Evolutionary conservation across 2,329 filamentous ascomycete genomes (phyloP).

Genomic region (Aspergillus alliaceus): DNA sequence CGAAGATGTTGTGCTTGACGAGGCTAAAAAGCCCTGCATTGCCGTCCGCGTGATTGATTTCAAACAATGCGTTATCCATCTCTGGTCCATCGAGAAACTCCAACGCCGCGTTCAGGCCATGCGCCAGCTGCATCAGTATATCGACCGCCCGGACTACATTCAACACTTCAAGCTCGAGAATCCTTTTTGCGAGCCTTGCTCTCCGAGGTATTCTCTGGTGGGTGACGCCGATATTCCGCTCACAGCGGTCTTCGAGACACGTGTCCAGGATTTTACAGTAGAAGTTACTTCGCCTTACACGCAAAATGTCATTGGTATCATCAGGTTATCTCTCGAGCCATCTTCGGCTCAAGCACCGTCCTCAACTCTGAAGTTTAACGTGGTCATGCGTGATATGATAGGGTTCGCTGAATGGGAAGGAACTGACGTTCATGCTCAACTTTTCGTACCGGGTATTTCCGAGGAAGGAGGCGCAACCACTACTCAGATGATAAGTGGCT

Average conservation of each 20-base stretch:
- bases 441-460: constrained; percentile 90
- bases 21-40: constrained; percentile 83
- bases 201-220: constrained; percentile 88
- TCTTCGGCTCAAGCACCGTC: constrained; percentile 90
- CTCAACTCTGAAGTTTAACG: constrained; percentile 94
- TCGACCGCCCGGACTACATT: constrained; percentile 91
- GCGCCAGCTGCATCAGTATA: constrained; percentile 95
- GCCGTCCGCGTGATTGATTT: constrained; percentile 90
- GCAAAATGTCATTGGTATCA: constrained; percentile 82
- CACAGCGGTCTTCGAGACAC: constrained; percentile 87
- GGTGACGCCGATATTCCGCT: constrained; percentile 92
- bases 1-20: constrained; percentile 78
- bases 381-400: constrained; percentile 94
- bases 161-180: constrained; percentile 91
- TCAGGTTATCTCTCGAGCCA: constrained; percentile 87
- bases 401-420: constrained; percentile 96
- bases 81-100: constrained; percentile 94
- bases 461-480: constrained; percentile 91
- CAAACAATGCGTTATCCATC: constrained; percentile 77
- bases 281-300: constrained; percentile 94
- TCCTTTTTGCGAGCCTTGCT: constrained; percentile 86
- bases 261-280: constrained; percentile 89
- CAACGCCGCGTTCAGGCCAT: constrained; percentile 84
- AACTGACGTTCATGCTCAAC: constrained; percentile 90
- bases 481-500: constrained; percentile 89